Percentiles rank a stretch among this genome's conserved stretches.
These are phyloP conservation scores for Tillandsia leiboldiana DNA, from an alignment of 176 grass and related monocot genomes.

Conservation along the genomic window DNA sequence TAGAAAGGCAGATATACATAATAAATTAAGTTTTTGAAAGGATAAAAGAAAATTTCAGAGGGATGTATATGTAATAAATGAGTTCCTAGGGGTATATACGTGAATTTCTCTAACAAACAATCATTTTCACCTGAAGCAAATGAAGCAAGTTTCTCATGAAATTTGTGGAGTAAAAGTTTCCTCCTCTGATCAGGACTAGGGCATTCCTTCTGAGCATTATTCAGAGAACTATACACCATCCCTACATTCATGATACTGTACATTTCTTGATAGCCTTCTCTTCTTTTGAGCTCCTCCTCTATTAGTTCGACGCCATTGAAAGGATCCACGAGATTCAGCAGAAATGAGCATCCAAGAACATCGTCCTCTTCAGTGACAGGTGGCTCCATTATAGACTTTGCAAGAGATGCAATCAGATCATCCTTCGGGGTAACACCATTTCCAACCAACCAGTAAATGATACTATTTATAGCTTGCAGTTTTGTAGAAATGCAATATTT, in stretches of 20 bases:
- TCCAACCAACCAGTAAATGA: constrained; percentile 60
- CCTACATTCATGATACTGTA: constrained; percentile 84
- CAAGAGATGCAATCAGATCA: constrained; percentile 63
- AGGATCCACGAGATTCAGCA: constrained; percentile 89
- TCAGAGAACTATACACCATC: constrained; percentile 83
- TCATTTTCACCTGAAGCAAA: constrained; percentile 55
- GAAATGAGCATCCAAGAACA: constrained; percentile 54
- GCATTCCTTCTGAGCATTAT: constrained; percentile 77
- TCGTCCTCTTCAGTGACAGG: constrained; percentile 66
- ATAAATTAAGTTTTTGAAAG: too few species aligned
- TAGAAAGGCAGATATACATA: too few species aligned
- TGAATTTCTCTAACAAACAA: background rate
- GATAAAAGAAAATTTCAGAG: too few species aligned
- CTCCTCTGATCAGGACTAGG: constrained; percentile 72
- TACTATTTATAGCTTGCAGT: constrained; percentile 46
- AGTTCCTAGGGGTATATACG: background rate
- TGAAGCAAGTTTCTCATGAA: constrained; percentile 66
- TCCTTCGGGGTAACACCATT: constrained; percentile 64
- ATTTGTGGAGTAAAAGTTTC: constrained; percentile 68
- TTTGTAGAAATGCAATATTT: constrained; percentile 43
- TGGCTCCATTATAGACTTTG: constrained; percentile 59
- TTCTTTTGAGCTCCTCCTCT: constrained; percentile 72
- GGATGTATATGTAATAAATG: too few species aligned
- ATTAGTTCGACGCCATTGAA: constrained; percentile 76
- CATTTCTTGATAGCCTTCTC: constrained; percentile 72